Percentiles rank a stretch among this genome's conserved stretches.
phyloP scores from a whole-genome alignment of 495 filamentous ascomycete genomes.

The Xylaria castorea region DNA sequence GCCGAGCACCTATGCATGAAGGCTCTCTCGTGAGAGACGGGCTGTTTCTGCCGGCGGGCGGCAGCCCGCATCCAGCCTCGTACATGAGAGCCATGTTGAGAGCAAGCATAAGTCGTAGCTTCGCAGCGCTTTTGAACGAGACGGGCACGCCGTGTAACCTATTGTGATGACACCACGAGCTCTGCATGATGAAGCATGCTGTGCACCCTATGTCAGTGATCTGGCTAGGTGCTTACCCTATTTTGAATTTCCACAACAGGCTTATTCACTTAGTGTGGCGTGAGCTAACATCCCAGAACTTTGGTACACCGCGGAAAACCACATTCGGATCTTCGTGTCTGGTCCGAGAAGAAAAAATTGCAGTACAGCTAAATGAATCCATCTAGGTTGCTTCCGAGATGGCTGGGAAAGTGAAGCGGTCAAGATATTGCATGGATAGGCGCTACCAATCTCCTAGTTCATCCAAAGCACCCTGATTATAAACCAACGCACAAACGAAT shows the following conservation, averaged over 20 bases:
- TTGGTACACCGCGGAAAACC: neutral
- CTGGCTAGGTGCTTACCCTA: neutral
- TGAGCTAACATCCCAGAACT: neutral
- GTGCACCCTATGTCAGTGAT: neutral
- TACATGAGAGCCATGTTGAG: neutral
- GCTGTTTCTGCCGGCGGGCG: neutral
- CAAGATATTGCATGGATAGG: neutral
- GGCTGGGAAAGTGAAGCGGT: neutral
- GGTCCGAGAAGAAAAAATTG: neutral
- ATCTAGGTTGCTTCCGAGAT: neutral
- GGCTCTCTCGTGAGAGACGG: neutral
- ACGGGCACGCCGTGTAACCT: neutral
- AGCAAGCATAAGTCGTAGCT: neutral
- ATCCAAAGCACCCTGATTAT: no score
- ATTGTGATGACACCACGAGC: neutral
- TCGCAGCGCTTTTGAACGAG: neutral
- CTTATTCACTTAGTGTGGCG: neutral
- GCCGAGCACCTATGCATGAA: neutral
- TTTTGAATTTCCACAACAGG: neutral
- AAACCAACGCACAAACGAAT: neutral
- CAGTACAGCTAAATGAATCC: neutral
- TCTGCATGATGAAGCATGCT: neutral
- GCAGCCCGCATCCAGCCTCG: neutral
- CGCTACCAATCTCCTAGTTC: neutral
- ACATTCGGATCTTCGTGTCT: no score